Percentiles rank a stretch among this genome's conserved stretches.
These are phyloP conservation scores for Raphanus raphanistrum DNA, from an alignment of 345 rosid species.

Conservation along the genomic window DNA sequence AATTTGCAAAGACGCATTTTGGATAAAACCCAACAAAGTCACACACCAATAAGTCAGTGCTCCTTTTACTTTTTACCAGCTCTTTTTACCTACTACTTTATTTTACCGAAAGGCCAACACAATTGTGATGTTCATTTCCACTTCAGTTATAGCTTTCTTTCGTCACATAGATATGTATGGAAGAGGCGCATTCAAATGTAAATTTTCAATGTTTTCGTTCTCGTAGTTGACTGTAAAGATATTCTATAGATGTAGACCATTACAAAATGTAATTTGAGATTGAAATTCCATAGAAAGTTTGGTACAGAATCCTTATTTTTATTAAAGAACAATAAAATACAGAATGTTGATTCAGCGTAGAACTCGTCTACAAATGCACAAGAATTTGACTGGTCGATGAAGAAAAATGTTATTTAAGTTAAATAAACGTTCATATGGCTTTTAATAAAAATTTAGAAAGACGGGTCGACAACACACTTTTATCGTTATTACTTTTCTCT, in stretches of 20 bases:
- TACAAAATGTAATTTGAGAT: not conserved
- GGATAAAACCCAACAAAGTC: conserved; percentile 2
- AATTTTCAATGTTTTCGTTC: not conserved
- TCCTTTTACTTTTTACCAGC: conserved; percentile 7
- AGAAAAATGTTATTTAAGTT: not conserved
- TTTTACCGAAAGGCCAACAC: conserved; percentile 7
- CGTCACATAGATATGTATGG: not conserved
- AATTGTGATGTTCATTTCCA: conserved; percentile 12
- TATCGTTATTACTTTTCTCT: conserved; percentile 3
- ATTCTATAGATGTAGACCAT: not conserved
- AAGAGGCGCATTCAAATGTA: not conserved
- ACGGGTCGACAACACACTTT: conserved; percentile 9
- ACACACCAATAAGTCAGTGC: conserved; percentile 7
- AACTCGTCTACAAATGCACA: conserved; percentile 16
- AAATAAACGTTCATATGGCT: conserved; percentile 26
- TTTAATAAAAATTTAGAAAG: not conserved
- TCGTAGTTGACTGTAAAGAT: not conserved
- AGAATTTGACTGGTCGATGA: conserved; percentile 15
- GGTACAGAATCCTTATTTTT: conserved; percentile 1
- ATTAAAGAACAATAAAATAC: not conserved
- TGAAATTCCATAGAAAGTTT: not conserved
- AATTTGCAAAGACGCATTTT: not conserved
- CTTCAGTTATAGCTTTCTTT: conserved; percentile 12
- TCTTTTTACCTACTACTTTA: not conserved
- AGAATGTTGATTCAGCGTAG: conserved; percentile 20